Evolutionary conservation across 805 yeast species (phyloP), one percentile per base, ranked within the genome.

Genomic region (Wickerhamiella kurtzmanii): DNA sequence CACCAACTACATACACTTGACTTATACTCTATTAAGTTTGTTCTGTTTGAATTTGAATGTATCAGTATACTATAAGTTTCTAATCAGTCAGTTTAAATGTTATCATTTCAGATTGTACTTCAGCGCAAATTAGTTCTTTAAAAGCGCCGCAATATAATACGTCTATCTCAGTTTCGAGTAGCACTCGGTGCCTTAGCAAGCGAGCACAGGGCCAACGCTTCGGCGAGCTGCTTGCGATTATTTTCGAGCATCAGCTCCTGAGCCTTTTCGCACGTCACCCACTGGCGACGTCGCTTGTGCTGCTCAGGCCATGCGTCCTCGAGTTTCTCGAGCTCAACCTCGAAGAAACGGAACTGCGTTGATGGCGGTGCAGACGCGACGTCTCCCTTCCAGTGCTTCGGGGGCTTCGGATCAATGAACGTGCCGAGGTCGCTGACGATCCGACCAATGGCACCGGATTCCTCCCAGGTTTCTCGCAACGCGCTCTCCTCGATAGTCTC

Each of bases 391-490:
- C 73, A 72, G 32, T 55, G 60, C 55, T 72, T 68, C 15, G 73
- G 71, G 2, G 75, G 73, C 48, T 79, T 61, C 61, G 61, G 58
- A 53, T 88, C 96, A 42, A 73, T 74, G 21, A 83, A 79, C 0
- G 74, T 68, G 0, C 89, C 94, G 38, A 89, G 65, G 49, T 70
- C 69, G 37, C 59, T 55, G 3, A 68, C 56, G 3, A 87, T 70
- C 16, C 61, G 65, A 5, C 96, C 95, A 35, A 73, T 74, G 20
- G 83, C 83, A 0, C 98, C 98, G 0, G 95, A 92, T 65, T 92
- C 98, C 63, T 92, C 98, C 98, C 98, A 92, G 0, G 95, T 84
- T 60, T 92, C 98, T 49, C 98, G 70, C 16, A 73, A 67, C 0
- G 96, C 96, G 3, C 83, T 57, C 46, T 63, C 61, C 50, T 64